phyloP scores from a whole-genome alignment of 176 grass and related monocot species.

The Carex parvula region DNA sequence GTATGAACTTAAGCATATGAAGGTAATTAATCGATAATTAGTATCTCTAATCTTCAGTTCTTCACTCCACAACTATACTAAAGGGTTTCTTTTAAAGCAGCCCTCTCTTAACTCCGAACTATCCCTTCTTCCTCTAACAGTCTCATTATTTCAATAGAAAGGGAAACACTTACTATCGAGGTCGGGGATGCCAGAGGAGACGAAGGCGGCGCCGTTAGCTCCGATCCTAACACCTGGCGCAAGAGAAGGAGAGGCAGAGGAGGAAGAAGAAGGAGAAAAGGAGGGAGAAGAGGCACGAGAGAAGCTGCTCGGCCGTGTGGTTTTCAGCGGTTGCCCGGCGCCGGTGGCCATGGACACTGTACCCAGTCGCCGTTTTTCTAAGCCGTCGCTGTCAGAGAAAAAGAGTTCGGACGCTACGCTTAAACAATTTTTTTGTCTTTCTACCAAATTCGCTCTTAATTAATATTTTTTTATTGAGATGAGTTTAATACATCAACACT shows the following conservation, averaged over 20 bases:
- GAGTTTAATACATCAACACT: too few species aligned
- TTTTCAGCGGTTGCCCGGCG: conserved; percentile 13
- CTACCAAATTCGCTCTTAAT: too few species aligned
- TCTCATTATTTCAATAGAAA: neutral
- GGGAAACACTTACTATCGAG: conserved; percentile 56
- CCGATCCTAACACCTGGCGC: conserved; percentile 54
- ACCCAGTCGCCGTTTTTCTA: neutral
- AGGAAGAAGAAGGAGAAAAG: conserved; percentile 6
- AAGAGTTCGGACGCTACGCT: too few species aligned
- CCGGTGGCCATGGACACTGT: conserved; percentile 22
- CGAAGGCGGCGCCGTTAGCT: conserved; percentile 44
- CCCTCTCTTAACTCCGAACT: neutral
- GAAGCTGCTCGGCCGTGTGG: conserved; percentile 62
- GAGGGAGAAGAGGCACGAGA: conserved; percentile 33
- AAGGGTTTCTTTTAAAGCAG: neutral
- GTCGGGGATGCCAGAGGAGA: conserved; percentile 87
- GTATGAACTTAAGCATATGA: neutral
- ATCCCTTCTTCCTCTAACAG: neutral
- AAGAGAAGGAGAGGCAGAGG: conserved; percentile 4
- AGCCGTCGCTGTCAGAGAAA: neutral
- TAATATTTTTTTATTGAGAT: too few species aligned
- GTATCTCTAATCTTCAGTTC: neutral
- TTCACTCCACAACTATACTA: neutral
- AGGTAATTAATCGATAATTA: neutral
- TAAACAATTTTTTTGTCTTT: too few species aligned